Base-by-base conservation (phyloP, 257 asterid genomes). In the Oldenlandia corymbosa region DNA sequence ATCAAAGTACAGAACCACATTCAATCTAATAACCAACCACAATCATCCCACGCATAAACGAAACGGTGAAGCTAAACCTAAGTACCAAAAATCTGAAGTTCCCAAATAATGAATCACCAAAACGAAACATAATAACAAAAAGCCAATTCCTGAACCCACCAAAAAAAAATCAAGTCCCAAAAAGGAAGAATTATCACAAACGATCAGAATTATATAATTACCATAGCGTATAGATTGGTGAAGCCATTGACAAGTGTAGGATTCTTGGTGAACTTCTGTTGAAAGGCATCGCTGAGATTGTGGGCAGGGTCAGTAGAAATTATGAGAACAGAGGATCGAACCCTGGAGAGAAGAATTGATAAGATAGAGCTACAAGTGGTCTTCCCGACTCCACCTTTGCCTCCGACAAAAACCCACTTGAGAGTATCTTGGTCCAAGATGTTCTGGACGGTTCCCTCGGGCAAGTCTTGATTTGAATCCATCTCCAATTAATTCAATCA, bases 291-390 rank as follows among this genome's bases (percentile, higher is more conserved):
- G 77, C 98, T 88, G 30, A 91, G 94, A 79, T 88, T 91, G 74
- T 91, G 98, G 3, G 98, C 98, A 12, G 98, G 98, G 71, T 91
- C 98, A 57, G 96, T 91, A 76, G 98, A 88, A 74, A 91, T 91
- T 69, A 91, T 75, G 69, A 91, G 94, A 71, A 91, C 98, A 39
- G 98, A 88, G 21, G 85, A 62, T 36, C 95, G 87, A 65, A 85
- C 92, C 58, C 76, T 72, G 1, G 96, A 67, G 47, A 91, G 86
- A 72, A 91, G 76, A 65, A 85, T 83, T 17, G 92, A 80, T 18
- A 91, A 65, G 27, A 82, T 83, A 27, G 96, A 91, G 83, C 97
- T 88, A 70, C 98, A 92, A 6, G 98, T 92, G 7, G 98, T 92
- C 71, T 92, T 86, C 1, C 97, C 98, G 14, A 92, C 97, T 30